phyloP scores from a whole-genome alignment of 768 basidiomycete genomes.

The Hericium erinaceus region DNA sequence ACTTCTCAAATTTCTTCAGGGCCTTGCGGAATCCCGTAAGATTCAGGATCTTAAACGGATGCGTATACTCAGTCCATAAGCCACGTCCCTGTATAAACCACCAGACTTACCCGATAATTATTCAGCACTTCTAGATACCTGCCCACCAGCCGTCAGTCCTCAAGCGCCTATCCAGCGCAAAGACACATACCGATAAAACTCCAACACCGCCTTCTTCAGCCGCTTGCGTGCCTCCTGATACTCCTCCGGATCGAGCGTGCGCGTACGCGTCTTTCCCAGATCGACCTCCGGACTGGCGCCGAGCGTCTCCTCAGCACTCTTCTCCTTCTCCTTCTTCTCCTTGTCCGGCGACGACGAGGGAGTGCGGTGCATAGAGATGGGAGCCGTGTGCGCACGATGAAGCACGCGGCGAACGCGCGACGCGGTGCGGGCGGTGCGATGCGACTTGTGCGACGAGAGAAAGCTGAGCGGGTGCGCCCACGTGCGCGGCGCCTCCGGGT shows the following conservation, averaged over 20 bases:
- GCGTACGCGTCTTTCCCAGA: not conserved
- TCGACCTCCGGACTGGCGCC: not conserved
- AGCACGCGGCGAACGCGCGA: not conserved
- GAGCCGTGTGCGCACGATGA: not conserved
- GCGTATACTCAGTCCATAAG: not conserved
- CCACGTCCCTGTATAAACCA: not conserved
- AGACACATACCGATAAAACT: slow-evolving; percentile 52
- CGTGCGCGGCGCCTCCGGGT: not conserved
- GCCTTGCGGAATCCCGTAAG: slow-evolving; percentile 84
- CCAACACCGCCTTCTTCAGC: slow-evolving; percentile 73
- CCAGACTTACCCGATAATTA: slow-evolving; percentile 68
- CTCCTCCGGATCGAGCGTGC: slow-evolving; percentile 51
- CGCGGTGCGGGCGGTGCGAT: not conserved
- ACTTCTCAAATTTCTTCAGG: slow-evolving; percentile 79
- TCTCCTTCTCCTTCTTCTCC: not conserved
- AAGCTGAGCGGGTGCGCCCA: not conserved
- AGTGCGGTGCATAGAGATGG: not conserved
- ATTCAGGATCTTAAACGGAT: slow-evolving; percentile 57
- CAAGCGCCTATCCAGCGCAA: slow-evolving; percentile 14
- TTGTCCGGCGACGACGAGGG: not conserved
- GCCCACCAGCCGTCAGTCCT: slow-evolving; percentile 30
- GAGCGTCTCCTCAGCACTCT: no score
- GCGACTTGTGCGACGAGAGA: not conserved
- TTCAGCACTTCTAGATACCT: slow-evolving; percentile 70
- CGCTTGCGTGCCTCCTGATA: slow-evolving; percentile 81